Evolutionary conservation across 257 asterid species (phyloP).

Genomic region (Solanum chmielewskii): DNA sequence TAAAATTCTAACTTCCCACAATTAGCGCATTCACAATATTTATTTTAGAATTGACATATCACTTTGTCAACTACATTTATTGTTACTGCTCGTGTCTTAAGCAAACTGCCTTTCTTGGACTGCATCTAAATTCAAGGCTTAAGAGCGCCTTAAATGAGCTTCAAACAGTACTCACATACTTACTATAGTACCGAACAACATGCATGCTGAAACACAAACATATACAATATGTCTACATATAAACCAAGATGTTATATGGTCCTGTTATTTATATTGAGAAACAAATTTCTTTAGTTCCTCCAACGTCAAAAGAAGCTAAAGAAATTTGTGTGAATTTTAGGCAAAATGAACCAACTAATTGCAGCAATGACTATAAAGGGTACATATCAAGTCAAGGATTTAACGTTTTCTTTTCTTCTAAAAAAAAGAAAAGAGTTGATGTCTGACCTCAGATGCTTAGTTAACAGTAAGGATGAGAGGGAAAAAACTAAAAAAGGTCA

Average conservation of each 20-base stretch:
- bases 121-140: neutral
- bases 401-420: neutral
- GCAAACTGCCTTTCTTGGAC: neutral
- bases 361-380: neutral
- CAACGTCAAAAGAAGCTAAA: neutral
- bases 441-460: neutral
- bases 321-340: neutral
- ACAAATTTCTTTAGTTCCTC: neutral
- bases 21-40: neutral
- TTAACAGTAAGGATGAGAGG: neutral
- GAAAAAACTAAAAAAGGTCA: neutral
- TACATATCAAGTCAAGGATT: neutral
- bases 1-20: neutral
- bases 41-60: neutral
- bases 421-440: neutral
- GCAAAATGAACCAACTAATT: neutral
- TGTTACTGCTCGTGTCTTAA: neutral
- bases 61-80: neutral
- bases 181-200: neutral
- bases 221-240: neutral
- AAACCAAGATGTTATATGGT: neutral
- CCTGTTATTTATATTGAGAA: neutral
- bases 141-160: neutral
- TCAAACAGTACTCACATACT: neutral
- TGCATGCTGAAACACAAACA: neutral